phyloP scores from a whole-genome alignment of 192 early-diverging fungal genomes.

The Coemansia sp. region DNA sequence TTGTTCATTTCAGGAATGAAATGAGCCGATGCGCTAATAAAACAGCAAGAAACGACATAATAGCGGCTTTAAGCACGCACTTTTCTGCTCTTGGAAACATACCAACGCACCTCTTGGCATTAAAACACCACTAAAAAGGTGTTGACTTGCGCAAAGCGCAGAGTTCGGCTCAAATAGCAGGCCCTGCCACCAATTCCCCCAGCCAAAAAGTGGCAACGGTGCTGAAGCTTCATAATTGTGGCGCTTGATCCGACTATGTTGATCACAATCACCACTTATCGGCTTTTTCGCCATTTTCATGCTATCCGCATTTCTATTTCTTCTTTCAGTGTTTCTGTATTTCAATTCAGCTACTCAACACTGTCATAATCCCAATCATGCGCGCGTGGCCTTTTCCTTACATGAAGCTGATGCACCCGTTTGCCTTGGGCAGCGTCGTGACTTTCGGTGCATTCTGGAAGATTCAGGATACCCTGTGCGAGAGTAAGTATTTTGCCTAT shows the following conservation, averaged over 20 bases:
- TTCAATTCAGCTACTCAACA: not conserved
- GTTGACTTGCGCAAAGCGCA: too few relatives aligned
- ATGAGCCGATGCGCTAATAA: not conserved
- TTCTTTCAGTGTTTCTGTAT: slow-evolving; percentile 2
- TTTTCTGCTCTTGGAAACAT: too few relatives aligned
- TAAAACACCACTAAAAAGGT: too few relatives aligned
- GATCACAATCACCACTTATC: slow-evolving; percentile 12
- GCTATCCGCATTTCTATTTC: not conserved
- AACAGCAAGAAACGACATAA: too few relatives aligned
- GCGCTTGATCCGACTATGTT: not conserved
- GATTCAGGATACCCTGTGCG: slow-evolving; percentile 54
- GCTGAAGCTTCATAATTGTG: not conserved
- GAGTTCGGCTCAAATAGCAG: too few relatives aligned
- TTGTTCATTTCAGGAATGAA: not conserved
- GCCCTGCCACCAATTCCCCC: too few relatives aligned
- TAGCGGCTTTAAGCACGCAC: too few relatives aligned
- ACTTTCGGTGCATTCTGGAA: slow-evolving; percentile 42
- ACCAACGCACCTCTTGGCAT: too few relatives aligned
- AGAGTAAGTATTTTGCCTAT: slow-evolving; percentile 30
- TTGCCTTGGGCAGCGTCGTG: slow-evolving; percentile 44
- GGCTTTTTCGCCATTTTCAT: not conserved
- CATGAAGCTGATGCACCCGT: slow-evolving; percentile 57
- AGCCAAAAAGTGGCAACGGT: not conserved
- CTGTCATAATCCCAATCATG: slow-evolving; percentile 20
- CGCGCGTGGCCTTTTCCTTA: slow-evolving; percentile 55